Conservation (phyloP, 805 yeast species). For the Lipomyces lipofer region DNA sequence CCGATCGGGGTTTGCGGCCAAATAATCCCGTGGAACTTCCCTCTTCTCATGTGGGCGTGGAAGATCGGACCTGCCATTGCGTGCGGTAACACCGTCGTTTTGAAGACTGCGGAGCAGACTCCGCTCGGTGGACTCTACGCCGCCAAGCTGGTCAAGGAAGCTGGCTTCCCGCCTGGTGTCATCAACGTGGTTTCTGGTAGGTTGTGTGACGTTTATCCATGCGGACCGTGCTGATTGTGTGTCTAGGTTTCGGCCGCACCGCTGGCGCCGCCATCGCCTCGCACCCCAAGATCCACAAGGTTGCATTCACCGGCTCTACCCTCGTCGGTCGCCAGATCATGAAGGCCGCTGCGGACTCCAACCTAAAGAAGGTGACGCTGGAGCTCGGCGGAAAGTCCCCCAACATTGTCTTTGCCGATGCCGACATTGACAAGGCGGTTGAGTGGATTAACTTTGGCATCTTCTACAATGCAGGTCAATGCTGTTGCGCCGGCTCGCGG, state of each 20-base stretch:
- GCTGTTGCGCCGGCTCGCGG: conserved; percentile 94
- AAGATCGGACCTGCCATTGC: conserved; percentile 91
- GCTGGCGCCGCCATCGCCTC: conserved; percentile 78
- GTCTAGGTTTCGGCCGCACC: conserved; percentile 67
- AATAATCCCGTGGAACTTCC: conserved; percentile 97
- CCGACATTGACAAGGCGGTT: conserved; percentile 73
- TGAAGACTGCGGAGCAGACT: conserved; percentile 90
- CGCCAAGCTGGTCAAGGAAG: conserved; percentile 67
- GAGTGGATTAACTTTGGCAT: conserved; percentile 77
- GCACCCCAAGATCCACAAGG: conserved; percentile 81
- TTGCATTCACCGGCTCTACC: conserved; percentile 95
- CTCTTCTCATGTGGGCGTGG: conserved; percentile 91
- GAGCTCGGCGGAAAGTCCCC: conserved; percentile 98
- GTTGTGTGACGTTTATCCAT: no score
- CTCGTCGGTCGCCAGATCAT: conserved; percentile 83
- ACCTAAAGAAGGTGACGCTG: conserved; percentile 85
- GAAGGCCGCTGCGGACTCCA: conserved; percentile 75
- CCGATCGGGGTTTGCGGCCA: conserved; percentile 96
- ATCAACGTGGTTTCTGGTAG: conserved; percentile 72
- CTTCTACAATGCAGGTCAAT: conserved; percentile 93
- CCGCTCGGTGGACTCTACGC: conserved; percentile 84
- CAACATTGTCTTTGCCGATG: conserved; percentile 82
- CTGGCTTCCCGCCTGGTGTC: conserved; percentile 91
- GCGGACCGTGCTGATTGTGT: no score
- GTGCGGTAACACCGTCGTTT: conserved; percentile 82